Percentiles rank a stretch among this genome's conserved stretches.
Conservation (phyloP, 164 flowering plant species). For the Tinospora cordifolia region DNA sequence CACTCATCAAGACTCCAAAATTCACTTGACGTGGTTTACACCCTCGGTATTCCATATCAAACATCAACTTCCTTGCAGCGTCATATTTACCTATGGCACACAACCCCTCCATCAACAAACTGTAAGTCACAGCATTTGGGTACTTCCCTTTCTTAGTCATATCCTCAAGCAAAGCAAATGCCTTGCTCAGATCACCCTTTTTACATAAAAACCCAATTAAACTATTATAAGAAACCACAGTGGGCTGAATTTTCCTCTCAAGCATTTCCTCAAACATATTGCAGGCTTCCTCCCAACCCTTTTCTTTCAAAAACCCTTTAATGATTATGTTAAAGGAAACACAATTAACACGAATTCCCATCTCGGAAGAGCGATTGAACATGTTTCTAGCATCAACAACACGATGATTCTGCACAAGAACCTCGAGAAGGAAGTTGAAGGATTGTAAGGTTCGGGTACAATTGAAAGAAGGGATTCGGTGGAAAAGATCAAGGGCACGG, state of each 20-base stretch:
- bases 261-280: conserved; percentile 80
- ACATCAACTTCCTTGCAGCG: conserved; percentile 81
- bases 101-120: conserved; percentile 74
- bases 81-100: conserved; percentile 44
- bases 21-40: conserved; percentile 55
- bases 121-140: conserved; percentile 65
- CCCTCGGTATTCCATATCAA: conserved; percentile 87
- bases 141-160: conserved; percentile 45
- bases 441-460: conserved; percentile 54
- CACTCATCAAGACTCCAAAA: conserved; percentile 75
- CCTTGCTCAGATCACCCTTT: conserved; percentile 46
- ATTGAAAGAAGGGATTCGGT: conserved; percentile 46
- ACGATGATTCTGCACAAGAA: conserved; percentile 41
- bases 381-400: conserved; percentile 37
- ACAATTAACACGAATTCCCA: conserved; percentile 58
- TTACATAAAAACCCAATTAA: conserved; percentile 55
- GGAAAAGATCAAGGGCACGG: conserved; percentile 53
- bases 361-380: conserved; percentile 23
- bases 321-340: conserved; percentile 63
- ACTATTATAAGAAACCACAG: conserved; percentile 65
- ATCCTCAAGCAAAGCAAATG: conserved; percentile 45
- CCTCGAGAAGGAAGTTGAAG: conserved; percentile 55
- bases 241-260: conserved; percentile 48
- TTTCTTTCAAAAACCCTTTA: conserved; percentile 42
- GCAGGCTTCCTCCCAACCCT: conserved; percentile 42